phyloP scores from a whole-genome alignment of 805 yeast genomes.

The Schwanniomyces polymorphus region DNA sequence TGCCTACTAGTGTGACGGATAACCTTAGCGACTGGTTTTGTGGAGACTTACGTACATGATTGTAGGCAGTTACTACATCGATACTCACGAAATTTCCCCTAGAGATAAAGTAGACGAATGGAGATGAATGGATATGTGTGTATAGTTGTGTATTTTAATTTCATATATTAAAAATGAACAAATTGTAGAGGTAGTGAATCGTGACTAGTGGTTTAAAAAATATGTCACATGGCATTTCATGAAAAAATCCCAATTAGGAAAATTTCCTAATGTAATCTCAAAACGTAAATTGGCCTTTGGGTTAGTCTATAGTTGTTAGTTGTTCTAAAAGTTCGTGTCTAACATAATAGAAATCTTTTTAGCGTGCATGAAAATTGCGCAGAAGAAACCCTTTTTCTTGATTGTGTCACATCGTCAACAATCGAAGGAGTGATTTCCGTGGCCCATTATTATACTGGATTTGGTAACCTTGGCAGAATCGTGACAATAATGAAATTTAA shows the following conservation, averaged over 20 bases:
- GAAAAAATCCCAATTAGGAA: not conserved
- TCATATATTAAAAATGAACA: not conserved
- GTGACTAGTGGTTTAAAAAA: no score
- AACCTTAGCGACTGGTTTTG: not conserved
- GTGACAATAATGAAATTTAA: not conserved
- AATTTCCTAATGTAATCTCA: not conserved
- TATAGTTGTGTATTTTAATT: not conserved
- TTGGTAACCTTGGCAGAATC: not conserved
- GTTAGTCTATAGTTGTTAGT: no score
- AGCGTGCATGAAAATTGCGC: not conserved
- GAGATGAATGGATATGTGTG: not conserved
- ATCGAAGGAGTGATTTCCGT: not conserved
- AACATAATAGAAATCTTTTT: not conserved
- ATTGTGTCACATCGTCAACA: not conserved
- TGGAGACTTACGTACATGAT: conserved; percentile 2
- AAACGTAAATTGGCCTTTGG: not conserved
- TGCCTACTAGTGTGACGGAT: not conserved
- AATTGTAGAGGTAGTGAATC: no score
- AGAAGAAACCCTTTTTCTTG: not conserved
- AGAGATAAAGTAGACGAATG: not conserved
- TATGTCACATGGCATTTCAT: not conserved
- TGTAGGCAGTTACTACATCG: conserved; percentile 11
- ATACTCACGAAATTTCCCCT: not conserved
- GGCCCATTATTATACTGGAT: not conserved
- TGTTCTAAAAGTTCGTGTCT: not conserved